Evolutionary conservation across 2,329 filamentous ascomycete species (phyloP), one percentile per base, ranked within the genome.

Genomic region (Sporothrix brasiliensis): DNA sequence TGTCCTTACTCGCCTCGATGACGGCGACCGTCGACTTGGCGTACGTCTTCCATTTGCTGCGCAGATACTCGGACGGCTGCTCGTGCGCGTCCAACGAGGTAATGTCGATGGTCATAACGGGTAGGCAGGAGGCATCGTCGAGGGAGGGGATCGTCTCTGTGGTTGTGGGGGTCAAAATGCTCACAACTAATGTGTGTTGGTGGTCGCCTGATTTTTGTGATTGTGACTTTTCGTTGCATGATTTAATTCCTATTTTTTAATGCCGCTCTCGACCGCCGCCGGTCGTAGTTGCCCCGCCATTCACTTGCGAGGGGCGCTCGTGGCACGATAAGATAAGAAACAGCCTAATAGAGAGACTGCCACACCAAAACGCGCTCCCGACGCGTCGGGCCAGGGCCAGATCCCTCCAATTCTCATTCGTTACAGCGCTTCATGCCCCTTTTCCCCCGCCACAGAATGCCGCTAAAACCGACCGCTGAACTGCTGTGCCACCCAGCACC

Each of bases 21-120:
- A 83, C 82, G 9, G 80, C 75, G 3, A 84, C 79, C 0, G 88
- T 85, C 50, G 87, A 83, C 73, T 86, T 90, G 30, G 90, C 88
- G 75, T 90, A 92, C 54, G 81, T 81, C 79, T 97, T 97, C 87
- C 93, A 97, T 69, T 88, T 81, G 60, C 85, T 81, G 72, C 89
- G 88, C 74, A 97, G 83, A 66, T 83, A 79, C 14, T 89, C 87
- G 3, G 93, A 92, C 1, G 93, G 92, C 75, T 89, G 89, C 79
- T 93, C 88, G 78, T 94, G 88, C 39, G 93, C 90, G 79, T 97
- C 91, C 2, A 94, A 82, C 24, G 84, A 82, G 34, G 78, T 80
- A 41, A 84, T 80, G 70, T 82, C 80, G 44, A 80, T 76, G 1
- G 79, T 79, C 83, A 84, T 84, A 34, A 60, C 73, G 21, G 16